Base-by-base conservation (phyloP, 257 asterid genomes). In the Cordia subcordata region DNA sequence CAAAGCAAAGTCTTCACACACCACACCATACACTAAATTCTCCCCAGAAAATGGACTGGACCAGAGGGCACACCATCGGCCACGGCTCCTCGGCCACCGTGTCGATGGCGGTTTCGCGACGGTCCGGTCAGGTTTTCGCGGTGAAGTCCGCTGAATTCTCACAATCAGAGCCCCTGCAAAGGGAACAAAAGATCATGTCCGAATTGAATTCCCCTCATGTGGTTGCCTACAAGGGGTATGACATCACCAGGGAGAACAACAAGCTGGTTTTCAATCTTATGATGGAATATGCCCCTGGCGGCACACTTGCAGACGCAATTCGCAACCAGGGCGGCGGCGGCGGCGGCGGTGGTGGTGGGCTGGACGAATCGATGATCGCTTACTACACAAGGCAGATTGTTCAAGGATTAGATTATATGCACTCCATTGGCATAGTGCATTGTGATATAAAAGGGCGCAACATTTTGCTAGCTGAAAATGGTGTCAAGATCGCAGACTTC, bases 361-460 rank as follows among this genome's bases (percentile, higher is more conserved):
- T 87, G 0, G 53, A 75, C 16, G 96, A 87, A 46, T 11, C 53
- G 8, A 16, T 37, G 69, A 67, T 81, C 37, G 44, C 82, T 4
- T 49, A 8, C 40, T 75, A 82, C 65, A 47, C 83, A 0, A 8
- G 66, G 50, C 86, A 77, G 13, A 71, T 89, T 8, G 11, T 74
- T 0, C 75, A 23, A 45, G 97, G 97, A 32, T 8, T 86, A 15
- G 84, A 72, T 32, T 82, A 84, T 12, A 40, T 86, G 39, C 94
- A 89, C 58, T 79, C 92, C 0, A 81, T 65, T 8, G 85, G 86
- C 0, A 40, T 86, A 20, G 97, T 74, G 66, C 97, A 90, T 73
- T 85, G 95, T 50, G 97, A 90, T 44, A 75, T 90, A 9, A 87
- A 90, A 47, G 85, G 90, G 10, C 79, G 84, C 4, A 90, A 90